Base-by-base conservation (phyloP, 179 eudicot genomes). In the Vitellaria paradoxa region DNA sequence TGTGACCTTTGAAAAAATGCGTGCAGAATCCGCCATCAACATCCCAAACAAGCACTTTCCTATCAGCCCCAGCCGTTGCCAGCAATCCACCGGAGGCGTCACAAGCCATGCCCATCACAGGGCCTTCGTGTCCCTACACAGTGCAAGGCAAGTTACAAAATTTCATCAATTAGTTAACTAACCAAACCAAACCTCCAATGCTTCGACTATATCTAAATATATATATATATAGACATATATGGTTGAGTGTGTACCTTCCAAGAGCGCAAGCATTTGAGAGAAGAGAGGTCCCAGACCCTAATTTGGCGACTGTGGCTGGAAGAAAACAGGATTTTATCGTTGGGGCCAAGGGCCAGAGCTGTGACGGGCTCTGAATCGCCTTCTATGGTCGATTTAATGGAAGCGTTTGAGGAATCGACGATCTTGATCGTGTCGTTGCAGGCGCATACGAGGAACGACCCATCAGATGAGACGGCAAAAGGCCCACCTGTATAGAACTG, bases 401-500 rank as follows among this genome's bases (percentile, higher is more conserved):
- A 81, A 64, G 96, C 87, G 52, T 92, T 89, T 0, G 91, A 87
- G 3, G 93, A 90, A 82, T 96, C 91, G 13, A 93, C 92, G 50
- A 96, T 85, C 79, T 88, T 96, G 40, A 96, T 88, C 23, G 88
- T 72, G 69, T 96, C 99, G 46, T 87, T 85, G 77, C 97, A 96
- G 45, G 92, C 90, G 73, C 98, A 96, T 3, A 82, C 97, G 8
- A 96, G 79, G 78, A 93, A 93, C 0, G 92, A 81, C 9, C 89
- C 97, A 78, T 96, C 94, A 0, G 97, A 89, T 0, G 99, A 91
- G 52, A 93, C 93, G 7, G 85, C 79, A 79, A 87, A 86, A 1
- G 99, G 96, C 0, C 98, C 98, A 6, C 99, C 99, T 1, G 92
- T 77, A 85, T 92, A 96, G 84, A 96, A 96, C 73, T 93, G 97